Evolutionary conservation across 1,139 yeast genomes (phyloP).

Genomic region (Yamadazyma songkhlaensis): DNA sequence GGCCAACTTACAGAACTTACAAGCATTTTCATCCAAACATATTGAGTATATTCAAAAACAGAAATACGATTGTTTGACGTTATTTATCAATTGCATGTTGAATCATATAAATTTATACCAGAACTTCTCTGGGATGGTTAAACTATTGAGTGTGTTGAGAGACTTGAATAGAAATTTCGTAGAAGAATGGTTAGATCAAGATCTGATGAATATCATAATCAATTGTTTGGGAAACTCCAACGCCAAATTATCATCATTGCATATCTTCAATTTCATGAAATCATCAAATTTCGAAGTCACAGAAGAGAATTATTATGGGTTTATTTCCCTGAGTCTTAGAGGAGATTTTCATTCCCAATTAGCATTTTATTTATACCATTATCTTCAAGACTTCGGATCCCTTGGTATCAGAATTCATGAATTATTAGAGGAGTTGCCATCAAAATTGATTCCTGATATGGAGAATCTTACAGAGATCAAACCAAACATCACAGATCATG

Average conservation of each 20-base stretch:
- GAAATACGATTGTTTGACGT: slow-evolving; percentile 20
- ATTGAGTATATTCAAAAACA: slow-evolving; percentile 20
- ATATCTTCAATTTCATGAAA: slow-evolving; percentile 22
- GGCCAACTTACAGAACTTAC: slow-evolving; percentile 26
- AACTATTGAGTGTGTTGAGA: slow-evolving; percentile 21
- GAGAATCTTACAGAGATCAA: slow-evolving; percentile 1
- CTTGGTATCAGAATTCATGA: slow-evolving; percentile 12
- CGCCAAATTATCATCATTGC: slow-evolving; percentile 26
- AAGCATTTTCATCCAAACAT: slow-evolving; percentile 24
- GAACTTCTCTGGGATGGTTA: slow-evolving; percentile 32
- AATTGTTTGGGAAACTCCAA: slow-evolving; percentile 27
- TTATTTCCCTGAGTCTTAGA: slow-evolving; percentile 27
- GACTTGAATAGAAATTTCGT: slow-evolving; percentile 16
- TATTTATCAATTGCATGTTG: slow-evolving; percentile 38
- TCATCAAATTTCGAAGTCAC: slow-evolving; percentile 10
- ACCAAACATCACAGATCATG: slow-evolving; percentile 10
- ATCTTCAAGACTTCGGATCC: slow-evolving; percentile 18
- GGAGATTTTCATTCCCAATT: slow-evolving; percentile 26
- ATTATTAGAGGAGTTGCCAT: slow-evolving; percentile 18
- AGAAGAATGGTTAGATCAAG: slow-evolving; percentile 24
- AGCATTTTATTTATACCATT: slow-evolving; percentile 26
- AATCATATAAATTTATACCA: slow-evolving; percentile 36
- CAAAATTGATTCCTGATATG: slow-evolving; percentile 6
- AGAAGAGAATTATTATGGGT: slow-evolving; percentile 16
- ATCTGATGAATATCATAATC: slow-evolving; percentile 31